Base-by-base conservation (phyloP, 140 eudicot species). In the Flaveria floridana region DNA sequence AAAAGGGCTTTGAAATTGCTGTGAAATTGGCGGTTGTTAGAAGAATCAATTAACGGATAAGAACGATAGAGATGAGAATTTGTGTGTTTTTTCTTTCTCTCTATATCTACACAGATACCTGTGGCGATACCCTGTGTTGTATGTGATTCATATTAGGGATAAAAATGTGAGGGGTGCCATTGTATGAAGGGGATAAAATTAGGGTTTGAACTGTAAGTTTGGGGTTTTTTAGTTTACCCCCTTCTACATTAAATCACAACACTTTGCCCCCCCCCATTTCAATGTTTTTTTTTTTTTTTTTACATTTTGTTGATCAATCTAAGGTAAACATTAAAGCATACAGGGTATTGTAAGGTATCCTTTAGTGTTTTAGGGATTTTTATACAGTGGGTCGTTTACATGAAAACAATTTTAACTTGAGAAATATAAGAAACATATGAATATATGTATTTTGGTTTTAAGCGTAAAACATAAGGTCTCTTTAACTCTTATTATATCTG, bases 41-140 rank as follows among this genome's bases (percentile, higher is more conserved):
- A 20, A 18, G 83, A 68, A 80, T 80, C 76, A 75, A 80, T 75
- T 75, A 68, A 80, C 77, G 84, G 81, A 75, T 80, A 80, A 75
- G 84, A 75, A 42, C 76, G 80, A 66, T 63, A 66, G 75, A 79
- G 44, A 66, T 3, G 79, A 42, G 30, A 74, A 72, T 71, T 73
- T 79, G 83, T 79, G 75, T 72, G 74, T 79, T 4, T 28, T 28
- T 28, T 28, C 34, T 73, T 65, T 44, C 59, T 65, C 70, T 72
- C 15, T 63, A 72, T 58, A 65, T 78, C 72, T 78, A 71, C 67
- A 71, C 52, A 63, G 68, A 67, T 41, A 55, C 75, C 48, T 77
- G 68, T 78, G 67, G 78, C 73, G 74, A 72, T 51, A 51, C 78
- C 78, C 70, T 51, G 59, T 73, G 41, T 76, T 76, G 52, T 57